phyloP scores from a whole-genome alignment of 495 filamentous ascomycete species.

The Penicillium subrubescens region DNA sequence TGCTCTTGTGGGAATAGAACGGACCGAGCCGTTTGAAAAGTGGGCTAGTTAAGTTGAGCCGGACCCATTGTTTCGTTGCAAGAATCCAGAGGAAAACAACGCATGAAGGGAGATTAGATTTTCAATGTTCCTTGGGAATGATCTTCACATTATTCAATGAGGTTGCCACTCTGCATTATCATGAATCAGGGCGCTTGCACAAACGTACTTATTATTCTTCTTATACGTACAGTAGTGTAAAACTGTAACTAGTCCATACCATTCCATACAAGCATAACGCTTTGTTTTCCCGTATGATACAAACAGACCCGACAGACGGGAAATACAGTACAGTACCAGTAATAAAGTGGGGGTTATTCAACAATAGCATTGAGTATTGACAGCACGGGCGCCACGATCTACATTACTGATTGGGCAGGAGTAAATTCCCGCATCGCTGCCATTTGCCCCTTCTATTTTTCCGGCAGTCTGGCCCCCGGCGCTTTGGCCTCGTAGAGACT shows the following conservation, averaged over 20 bases:
- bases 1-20: neutral
- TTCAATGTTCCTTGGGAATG: neutral
- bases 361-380: slow-evolving; percentile 6
- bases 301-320: neutral
- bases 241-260: too few relatives aligned
- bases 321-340: neutral
- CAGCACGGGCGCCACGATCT: neutral
- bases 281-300: neutral
- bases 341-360: slow-evolving; percentile 1
- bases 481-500: slow-evolving; percentile 12
- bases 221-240: too few relatives aligned
- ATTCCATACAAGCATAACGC: neutral
- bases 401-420: slow-evolving; percentile 4
- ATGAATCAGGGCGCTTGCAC: neutral
- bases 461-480: neutral
- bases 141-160: neutral
- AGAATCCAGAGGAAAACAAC: neutral
- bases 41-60: neutral
- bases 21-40: slow-evolving; percentile 32
- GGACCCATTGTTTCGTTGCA: neutral
- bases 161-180: neutral
- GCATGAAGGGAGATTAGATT: neutral
- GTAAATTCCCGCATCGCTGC: neutral
- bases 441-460: neutral
- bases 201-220: too few relatives aligned